These are phyloP conservation scores for Xylaria longipes DNA, from an alignment of 495 filamentous ascomycete genomes.

Conservation along the genomic window DNA sequence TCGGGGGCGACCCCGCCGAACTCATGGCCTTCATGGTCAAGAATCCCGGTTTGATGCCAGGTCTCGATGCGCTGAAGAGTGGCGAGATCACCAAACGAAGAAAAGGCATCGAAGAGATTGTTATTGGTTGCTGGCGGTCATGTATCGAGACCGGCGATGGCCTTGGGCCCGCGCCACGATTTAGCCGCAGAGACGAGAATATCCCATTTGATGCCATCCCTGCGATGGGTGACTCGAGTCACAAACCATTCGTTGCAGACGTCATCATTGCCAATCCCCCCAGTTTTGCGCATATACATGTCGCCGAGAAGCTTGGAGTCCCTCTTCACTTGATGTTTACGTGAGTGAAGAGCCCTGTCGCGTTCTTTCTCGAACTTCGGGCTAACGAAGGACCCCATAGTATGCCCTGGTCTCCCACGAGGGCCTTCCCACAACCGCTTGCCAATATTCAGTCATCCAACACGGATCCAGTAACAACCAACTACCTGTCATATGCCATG, in stretches of 20 bases:
- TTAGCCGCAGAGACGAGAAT: conserved; percentile 30
- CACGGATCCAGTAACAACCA: conserved; percentile 65
- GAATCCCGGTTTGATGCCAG: conserved; percentile 80
- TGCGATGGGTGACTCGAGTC: conserved; percentile 18
- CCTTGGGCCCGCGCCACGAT: conserved; percentile 48
- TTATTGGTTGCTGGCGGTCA: conserved; percentile 80
- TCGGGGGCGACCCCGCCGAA: conserved; percentile 78
- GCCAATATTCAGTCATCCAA: conserved; percentile 71
- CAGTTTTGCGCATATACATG: conserved; percentile 80
- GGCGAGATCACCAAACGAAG: conserved; percentile 73
- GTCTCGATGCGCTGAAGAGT: conserved; percentile 66
- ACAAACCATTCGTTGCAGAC: conserved; percentile 75
- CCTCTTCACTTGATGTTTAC: conserved; percentile 87
- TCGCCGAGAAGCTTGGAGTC: conserved; percentile 80
- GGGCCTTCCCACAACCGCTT: conserved; percentile 73
- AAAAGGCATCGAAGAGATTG: conserved; percentile 70
- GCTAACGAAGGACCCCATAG: conserved; percentile 55
- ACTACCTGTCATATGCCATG: conserved; percentile 75
- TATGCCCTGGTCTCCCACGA: conserved; percentile 71
- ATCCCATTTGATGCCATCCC: conserved; percentile 21
- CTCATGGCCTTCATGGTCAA: conserved; percentile 91
- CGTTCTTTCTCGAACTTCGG: conserved; percentile 37
- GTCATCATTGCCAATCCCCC: conserved; percentile 87
- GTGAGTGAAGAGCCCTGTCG: conserved; percentile 49
- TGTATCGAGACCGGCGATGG: conserved; percentile 65